phyloP scores from a whole-genome alignment of 225 moss, liverwort and hornwort genomes.

The Pseudoscleropodium purum region DNA sequence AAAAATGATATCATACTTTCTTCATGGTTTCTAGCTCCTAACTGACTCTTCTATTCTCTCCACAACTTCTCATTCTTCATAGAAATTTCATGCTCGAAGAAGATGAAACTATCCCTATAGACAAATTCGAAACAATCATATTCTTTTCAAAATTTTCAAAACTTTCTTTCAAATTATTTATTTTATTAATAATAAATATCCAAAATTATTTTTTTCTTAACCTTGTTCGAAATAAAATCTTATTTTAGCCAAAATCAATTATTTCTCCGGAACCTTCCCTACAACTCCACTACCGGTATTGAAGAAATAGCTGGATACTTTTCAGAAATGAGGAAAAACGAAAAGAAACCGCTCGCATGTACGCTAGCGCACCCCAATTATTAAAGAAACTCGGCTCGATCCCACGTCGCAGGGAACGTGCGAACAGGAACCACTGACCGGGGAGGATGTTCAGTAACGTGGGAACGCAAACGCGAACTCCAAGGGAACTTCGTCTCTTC shows the following conservation, averaged over 20 bases:
- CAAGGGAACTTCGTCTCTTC: constrained; percentile 3
- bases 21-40: too few relatives aligned
- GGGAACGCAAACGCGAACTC: not conserved
- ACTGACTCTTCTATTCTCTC: too few relatives aligned
- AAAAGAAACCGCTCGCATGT: not conserved
- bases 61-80: too few relatives aligned
- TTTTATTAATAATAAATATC: too few relatives aligned
- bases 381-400: not conserved
- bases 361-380: not conserved
- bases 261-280: not conserved
- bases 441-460: not conserved
- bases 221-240: too few relatives aligned
- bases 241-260: not conserved
- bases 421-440: not conserved
- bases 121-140: not conserved
- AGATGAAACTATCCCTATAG: not conserved
- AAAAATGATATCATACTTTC: too few relatives aligned
- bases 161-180: not conserved
- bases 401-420: not conserved
- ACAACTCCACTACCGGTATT: not conserved
- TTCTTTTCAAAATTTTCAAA: not conserved
- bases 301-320: not conserved
- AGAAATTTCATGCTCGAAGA: too few relatives aligned
- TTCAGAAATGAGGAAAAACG: not conserved
- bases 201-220: accelerated